Conservation (phyloP, 768 basidiomycete species). For the Boletus sensibilis region DNA sequence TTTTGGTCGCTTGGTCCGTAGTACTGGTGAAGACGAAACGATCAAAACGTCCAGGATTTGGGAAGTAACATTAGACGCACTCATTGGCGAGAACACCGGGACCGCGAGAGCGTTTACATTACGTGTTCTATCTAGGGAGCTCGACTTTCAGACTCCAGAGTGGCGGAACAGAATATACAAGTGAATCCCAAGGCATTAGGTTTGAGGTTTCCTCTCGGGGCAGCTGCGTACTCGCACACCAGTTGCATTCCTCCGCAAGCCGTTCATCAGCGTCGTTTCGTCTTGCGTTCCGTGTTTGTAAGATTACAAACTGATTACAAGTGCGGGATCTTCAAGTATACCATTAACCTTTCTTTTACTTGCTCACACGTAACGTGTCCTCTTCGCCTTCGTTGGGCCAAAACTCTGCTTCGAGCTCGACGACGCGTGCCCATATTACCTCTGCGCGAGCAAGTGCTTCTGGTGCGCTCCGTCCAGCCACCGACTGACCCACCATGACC, state of each 20-base stretch:
- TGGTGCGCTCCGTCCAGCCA: slow-evolving; percentile 5
- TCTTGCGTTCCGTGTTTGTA: too few relatives aligned
- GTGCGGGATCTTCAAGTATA: neutral
- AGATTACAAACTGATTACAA: neutral
- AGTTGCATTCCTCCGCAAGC: neutral
- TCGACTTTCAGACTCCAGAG: too few relatives aligned
- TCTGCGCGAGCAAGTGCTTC: slow-evolving; percentile 38
- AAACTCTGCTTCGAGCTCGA: slow-evolving; percentile 61
- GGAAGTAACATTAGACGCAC: too few relatives aligned
- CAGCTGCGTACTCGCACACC: neutral
- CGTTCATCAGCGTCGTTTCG: neutral
- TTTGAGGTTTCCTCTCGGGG: neutral
- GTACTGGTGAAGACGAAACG: too few relatives aligned
- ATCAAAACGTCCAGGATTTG: too few relatives aligned
- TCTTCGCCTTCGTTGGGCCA: slow-evolving; percentile 52
- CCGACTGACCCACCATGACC: slow-evolving; percentile 33
- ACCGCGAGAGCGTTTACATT: too few relatives aligned
- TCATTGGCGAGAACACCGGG: too few relatives aligned
- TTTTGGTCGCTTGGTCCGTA: too few relatives aligned
- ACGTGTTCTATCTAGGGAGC: too few relatives aligned
- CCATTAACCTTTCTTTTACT: neutral
- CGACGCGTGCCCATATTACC: slow-evolving; percentile 53
- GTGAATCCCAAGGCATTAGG: too few relatives aligned
- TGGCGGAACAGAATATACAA: too few relatives aligned
- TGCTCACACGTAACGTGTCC: neutral